Conservation (phyloP, 129 eudicot genomes). For the Smallanthus sonchifolius region DNA sequence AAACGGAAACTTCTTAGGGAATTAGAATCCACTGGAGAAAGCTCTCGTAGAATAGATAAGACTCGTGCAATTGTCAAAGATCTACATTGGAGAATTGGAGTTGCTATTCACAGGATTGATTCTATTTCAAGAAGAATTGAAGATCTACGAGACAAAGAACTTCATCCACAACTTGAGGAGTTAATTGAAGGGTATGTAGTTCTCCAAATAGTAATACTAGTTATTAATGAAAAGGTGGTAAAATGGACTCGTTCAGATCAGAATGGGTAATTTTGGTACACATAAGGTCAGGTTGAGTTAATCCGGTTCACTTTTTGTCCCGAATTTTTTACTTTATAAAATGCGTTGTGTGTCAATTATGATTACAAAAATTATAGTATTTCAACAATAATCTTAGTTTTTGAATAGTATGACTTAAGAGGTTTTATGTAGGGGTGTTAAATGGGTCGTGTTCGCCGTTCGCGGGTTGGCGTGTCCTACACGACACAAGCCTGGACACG, state of each 20-base stretch:
- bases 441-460: no score
- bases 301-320: neutral
- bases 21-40: conserved; percentile 69
- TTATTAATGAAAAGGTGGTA: neutral
- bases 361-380: neutral
- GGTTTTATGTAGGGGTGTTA: neutral
- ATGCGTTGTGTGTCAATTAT: neutral
- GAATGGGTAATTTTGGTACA: neutral
- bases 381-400: neutral
- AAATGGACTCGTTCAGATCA: neutral
- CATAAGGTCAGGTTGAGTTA: neutral
- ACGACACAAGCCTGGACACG: no score
- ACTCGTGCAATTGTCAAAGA: conserved; percentile 91
- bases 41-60: conserved; percentile 47
- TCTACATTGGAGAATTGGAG: conserved; percentile 85
- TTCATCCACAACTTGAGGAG: conserved; percentile 94
- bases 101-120: conserved; percentile 84
- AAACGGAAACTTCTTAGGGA: conserved; percentile 70
- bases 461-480: no score
- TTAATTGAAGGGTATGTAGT: conserved; percentile 82
- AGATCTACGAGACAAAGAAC: conserved; percentile 84
- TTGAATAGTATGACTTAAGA: neutral
- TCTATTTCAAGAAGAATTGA: conserved; percentile 87
- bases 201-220: neutral
- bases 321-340: neutral